Evolutionary conservation across 202 grass and related monocot species (phyloP), one percentile per base, ranked within the genome.

Genomic region (Cymbopogon flexuosus): DNA sequence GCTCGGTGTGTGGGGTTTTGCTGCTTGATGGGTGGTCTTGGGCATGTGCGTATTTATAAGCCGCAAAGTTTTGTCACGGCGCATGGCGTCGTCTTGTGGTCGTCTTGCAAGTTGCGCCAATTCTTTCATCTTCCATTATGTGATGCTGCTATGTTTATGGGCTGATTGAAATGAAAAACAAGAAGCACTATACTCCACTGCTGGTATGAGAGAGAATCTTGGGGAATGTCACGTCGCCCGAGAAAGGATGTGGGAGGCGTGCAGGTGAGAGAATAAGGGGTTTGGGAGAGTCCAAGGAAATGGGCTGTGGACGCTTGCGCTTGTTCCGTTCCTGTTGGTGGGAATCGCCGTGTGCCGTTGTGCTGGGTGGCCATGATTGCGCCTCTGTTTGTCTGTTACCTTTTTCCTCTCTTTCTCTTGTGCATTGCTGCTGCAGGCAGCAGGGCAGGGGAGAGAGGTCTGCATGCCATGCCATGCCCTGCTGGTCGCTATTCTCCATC

Each of bases 21-120:
- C 72, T 68, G 73, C 77, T 79, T 65, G 30, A 54, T 65, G 23
- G 14, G 14, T 75, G 65, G 45, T 75, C 65, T 47, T 77, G 46
- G 70, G 83, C 65, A 46, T 83, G 79, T 83, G 83, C 35, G 21
- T 80, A 78, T 72, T 92, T 84, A 58, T 86, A 81, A 73, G 83
- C 83, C 66, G 37, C 73, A 74, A 64, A 71, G 49, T 67, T 88
- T 84, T 81, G 80, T 81, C 70, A 5, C 8, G 65, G 52, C 14
- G 80, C 80, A 33, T 54, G 30, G 68, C 79, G 79, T 88, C 85
- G 21, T 61, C 49, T 64, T 70, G 65, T 52, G 76, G 82, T 88
- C 82, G 79, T 75, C 74, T 60, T 64, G 85, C 77, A 82, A 70
- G 82, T 65, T 85, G 67, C 45, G 77, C 49, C 43, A 84, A 68